Evolutionary conservation across 257 asterid species (phyloP), one percentile per base, ranked within the genome.

Genomic region (Salvia splendens): DNA sequence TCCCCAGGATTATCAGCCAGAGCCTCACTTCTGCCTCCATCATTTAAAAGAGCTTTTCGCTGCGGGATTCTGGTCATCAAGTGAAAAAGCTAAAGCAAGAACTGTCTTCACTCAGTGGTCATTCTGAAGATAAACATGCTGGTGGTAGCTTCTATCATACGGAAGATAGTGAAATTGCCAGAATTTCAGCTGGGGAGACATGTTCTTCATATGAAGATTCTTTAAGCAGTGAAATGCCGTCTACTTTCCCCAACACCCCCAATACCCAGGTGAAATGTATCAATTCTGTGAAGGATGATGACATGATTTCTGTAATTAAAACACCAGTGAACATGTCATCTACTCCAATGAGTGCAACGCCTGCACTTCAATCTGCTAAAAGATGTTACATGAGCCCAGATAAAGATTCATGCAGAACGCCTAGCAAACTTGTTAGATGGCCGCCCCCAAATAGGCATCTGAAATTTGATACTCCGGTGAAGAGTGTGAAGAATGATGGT

Each of bases 361-460:
- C 96, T 8, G 35, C n/a, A 42, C 84, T 78, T 46, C 75, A 60
- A 59, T 81, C 95, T 10, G 81, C 89, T 4, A 88, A 84, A 81
- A 85, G 95, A 80, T 64, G 89, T 57, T 63, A 64, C 77, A 82
- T 80, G 96, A 94, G 91, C 81, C 89, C 95, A 3, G 87, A 80
- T 38, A 86, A 85, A 12, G 81, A 76, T 65, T 67, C 79, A 38
- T 71, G 60, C 47, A 69, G 68, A 35, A 65, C 87, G 5, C 87
- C 87, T 5, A 77, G 38, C 71, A 88, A 87, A 78, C 84, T 86
- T 3, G 75, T 61, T 6, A 84, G 85, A 73, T 87, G 96, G 46
- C 83, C 96, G 49, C 84, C 92, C 14, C 78, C 86, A 36, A 85
- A 77, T 55, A 75, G 95, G 80, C 87, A 91, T 68, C 71, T 91